phyloP scores from a whole-genome alignment of 140 eudicot species.

The Senecio squalidus region DNA sequence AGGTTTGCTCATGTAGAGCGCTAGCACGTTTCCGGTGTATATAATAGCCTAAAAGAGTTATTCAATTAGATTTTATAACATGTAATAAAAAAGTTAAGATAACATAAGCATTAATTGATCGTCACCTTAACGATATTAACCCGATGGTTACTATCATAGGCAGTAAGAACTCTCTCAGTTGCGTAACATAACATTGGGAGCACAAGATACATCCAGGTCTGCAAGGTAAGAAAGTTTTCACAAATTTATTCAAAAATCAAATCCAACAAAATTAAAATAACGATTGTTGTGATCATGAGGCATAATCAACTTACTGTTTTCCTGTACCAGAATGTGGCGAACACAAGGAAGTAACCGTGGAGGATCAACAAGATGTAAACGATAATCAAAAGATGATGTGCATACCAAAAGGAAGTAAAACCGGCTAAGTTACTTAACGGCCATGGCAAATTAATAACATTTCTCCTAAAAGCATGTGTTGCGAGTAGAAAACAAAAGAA shows the following conservation, averaged over 20 bases:
- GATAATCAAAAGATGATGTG: conserved; percentile 82
- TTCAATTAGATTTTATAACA: background rate
- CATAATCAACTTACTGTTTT: conserved; percentile 66
- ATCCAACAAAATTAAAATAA: no score
- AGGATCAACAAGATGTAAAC: conserved; percentile 68
- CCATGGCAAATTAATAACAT: conserved; percentile 70
- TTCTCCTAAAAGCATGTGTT: conserved; percentile 77
- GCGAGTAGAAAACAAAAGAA: conserved; percentile 69
- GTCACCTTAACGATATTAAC: conserved; percentile 68
- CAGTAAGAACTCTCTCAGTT: conserved; percentile 56
- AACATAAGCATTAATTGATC: background rate
- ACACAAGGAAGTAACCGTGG: conserved; percentile 75
- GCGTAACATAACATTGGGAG: conserved; percentile 60
- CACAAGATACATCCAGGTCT: conserved; percentile 95
- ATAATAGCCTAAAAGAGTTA: conserved; percentile 54
- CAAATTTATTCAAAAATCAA: no score
- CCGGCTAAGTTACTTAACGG: conserved; percentile 74
- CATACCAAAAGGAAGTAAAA: conserved; percentile 91
- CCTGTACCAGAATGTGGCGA: conserved; percentile 50
- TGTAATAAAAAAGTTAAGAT: background rate
- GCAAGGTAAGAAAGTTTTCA: conserved; percentile 24
- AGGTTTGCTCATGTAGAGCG: conserved; percentile 90
- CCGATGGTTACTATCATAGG: conserved; percentile 44
- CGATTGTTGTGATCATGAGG: background rate
- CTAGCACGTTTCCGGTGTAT: conserved; percentile 86